Evolutionary conservation across 2,329 filamentous ascomycete genomes (phyloP).

Genomic region (Hymenotorrendiella dingleyae): DNA sequence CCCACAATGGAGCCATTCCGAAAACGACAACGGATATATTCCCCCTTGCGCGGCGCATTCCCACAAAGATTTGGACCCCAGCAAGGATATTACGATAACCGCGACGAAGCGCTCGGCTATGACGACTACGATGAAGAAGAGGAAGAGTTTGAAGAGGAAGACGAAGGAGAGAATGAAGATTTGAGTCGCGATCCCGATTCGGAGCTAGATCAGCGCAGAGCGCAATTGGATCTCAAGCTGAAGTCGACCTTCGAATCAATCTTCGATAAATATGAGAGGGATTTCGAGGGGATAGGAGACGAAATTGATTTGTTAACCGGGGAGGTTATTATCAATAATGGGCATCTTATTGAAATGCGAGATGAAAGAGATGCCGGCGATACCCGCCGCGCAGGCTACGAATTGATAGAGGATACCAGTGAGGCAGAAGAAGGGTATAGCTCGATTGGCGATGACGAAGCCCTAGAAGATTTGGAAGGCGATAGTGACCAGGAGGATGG

Average conservation of each 20-base stretch:
- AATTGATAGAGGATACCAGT: constrained; percentile 15
- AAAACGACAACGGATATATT: constrained; percentile 55
- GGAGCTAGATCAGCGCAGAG: constrained; percentile 55
- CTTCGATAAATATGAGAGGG: constrained; percentile 78
- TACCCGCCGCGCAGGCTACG: constrained; percentile 10
- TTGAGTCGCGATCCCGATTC: constrained; percentile 43
- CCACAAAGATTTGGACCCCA: constrained; percentile 14
- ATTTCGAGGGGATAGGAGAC: constrained; percentile 79
- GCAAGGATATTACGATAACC: constrained; percentile 14
- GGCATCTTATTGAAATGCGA: constrained; percentile 65
- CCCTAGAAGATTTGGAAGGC: constrained; percentile 21
- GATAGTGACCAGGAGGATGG: no score
- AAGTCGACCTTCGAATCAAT: constrained; percentile 84
- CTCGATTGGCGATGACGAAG: constrained; percentile 12
- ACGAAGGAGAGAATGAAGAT: constrained; percentile 12
- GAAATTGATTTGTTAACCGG: constrained; percentile 83
- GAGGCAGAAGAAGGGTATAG: constrained; percentile 16
- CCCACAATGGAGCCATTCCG: constrained; percentile 48
- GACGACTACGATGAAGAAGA: constrained; percentile 8
- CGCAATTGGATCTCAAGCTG: constrained; percentile 59
- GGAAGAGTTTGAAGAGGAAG: constrained; percentile 12
- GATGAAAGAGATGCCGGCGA: constrained; percentile 47
- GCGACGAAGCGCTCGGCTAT: constrained; percentile 1
- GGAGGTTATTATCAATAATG: constrained; percentile 82
- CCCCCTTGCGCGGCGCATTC: constrained; percentile 23